Evolutionary conservation across 2,329 filamentous ascomycete genomes (phyloP), one percentile per base, ranked within the genome.

Genomic region (Volutella citrinella): DNA sequence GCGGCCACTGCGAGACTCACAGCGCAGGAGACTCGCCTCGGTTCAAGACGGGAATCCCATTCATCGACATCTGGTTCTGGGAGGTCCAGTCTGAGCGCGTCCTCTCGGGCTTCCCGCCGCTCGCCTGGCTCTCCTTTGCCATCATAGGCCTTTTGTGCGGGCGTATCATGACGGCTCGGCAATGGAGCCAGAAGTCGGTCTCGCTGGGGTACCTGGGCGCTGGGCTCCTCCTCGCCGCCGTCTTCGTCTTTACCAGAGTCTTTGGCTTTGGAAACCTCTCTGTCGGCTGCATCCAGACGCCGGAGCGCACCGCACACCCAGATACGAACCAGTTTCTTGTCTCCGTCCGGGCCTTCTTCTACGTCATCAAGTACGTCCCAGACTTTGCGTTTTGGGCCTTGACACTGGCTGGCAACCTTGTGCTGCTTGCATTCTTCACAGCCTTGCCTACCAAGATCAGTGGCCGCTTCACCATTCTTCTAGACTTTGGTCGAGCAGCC

Each of bases 41-140:
- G 19, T 9, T 13, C 21, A 7, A 24, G 27, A 5, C 30, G 27
- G 10, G 21, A 21, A 48, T 48, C 21, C 38, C 53, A 4, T 51
- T 62, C 15, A 37, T 60, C 6, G 52, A 50, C 10, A 50, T 70
- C 21, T 70, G 67, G 67, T 69, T 70, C 51, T 64, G 61, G 51
- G 33, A 42, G 5, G 48, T 66, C 7, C 19, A 36, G 4, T 43
- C 43, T 0, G 36, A 43, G 2, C 56, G 40, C 12, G 48, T 68
- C 30, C 37, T 64, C 6, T 70, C 66, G 1, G 54, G 40, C 10
- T 69, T 70, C 34, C 67, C 68, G 1, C 68, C 68, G 0, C 45
- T 71, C 45, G 67, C 65, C 0, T 70, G 68, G 68, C 43, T 70
- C 5, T 70, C 68, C 1, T 70, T 70, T 33, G 64, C 65, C 30